Evolutionary conservation across 139 green algal genomes (phyloP).

Genomic region (Chlorella sp.): DNA sequence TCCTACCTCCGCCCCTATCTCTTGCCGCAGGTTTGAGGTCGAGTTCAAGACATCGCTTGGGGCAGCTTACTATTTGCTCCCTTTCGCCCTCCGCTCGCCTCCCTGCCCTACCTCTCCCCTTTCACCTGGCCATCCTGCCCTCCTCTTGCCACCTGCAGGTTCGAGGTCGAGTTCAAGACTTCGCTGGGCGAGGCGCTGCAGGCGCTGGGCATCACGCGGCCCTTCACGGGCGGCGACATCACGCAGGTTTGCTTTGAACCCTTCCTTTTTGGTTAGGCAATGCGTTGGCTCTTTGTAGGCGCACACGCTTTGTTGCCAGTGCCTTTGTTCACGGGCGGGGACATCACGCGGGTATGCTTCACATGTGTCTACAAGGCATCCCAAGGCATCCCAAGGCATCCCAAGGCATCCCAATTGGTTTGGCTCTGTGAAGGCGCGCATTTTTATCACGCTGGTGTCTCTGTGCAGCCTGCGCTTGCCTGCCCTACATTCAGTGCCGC

Average conservation of each 20-base stretch:
- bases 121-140: neutral
- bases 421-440: no score
- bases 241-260: neutral
- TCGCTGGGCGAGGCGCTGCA: constrained; percentile 15
- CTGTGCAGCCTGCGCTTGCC: neutral
- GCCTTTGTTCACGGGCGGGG: no score
- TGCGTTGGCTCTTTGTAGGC: no score
- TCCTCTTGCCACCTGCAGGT: constrained; percentile 5
- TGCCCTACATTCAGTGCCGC: neutral
- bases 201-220: constrained; percentile 1
- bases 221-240: constrained; percentile 41
- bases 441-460: no score
- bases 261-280: no score
- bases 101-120: neutral
- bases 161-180: constrained; percentile 35
- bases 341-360: no score
- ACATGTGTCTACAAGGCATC: no score
- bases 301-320: no score
- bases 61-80: no score
- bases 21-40: constrained; percentile 42
- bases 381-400: no score
- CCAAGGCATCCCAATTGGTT: no score
- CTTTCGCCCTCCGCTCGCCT: no score
- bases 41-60: constrained; percentile 8
- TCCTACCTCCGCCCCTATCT: neutral